Conservation (phyloP, 768 basidiomycete species). For the Lentinula raphanica region DNA sequence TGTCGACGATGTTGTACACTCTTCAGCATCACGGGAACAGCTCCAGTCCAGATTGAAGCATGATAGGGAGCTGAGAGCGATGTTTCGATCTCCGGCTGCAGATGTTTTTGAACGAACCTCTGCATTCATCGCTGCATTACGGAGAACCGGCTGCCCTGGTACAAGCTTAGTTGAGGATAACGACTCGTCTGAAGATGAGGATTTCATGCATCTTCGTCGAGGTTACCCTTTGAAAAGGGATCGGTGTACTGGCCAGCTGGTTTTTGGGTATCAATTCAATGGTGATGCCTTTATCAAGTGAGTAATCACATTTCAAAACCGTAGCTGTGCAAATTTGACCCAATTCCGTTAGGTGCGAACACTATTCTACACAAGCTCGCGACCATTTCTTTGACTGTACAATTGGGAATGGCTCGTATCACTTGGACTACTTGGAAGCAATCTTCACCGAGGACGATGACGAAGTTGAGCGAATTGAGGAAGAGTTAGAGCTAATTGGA, state of each 20-base stretch:
- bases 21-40: neutral
- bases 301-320: neutral
- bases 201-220: neutral
- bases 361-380: neutral
- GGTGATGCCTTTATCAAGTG: neutral
- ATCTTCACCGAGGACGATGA: constrained; percentile 15
- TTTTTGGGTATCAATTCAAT: neutral
- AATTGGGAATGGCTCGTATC: constrained; percentile 8
- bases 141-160: neutral
- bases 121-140: neutral
- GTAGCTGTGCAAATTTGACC: no score
- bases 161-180: neutral
- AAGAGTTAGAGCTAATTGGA: constrained; percentile 6
- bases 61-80: neutral
- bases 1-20: neutral
- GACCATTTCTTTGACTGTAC: constrained; percentile 12
- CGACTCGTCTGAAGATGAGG: neutral
- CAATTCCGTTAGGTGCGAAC: neutral
- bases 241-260: neutral
- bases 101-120: constrained; percentile 1
- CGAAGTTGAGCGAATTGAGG: constrained; percentile 18
- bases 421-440: constrained; percentile 18
- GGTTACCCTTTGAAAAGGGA: neutral
- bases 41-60: neutral
- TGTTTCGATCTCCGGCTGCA: neutral